phyloP scores from a whole-genome alignment of 768 basidiomycete genomes.

The Serendipita sp. region DNA sequence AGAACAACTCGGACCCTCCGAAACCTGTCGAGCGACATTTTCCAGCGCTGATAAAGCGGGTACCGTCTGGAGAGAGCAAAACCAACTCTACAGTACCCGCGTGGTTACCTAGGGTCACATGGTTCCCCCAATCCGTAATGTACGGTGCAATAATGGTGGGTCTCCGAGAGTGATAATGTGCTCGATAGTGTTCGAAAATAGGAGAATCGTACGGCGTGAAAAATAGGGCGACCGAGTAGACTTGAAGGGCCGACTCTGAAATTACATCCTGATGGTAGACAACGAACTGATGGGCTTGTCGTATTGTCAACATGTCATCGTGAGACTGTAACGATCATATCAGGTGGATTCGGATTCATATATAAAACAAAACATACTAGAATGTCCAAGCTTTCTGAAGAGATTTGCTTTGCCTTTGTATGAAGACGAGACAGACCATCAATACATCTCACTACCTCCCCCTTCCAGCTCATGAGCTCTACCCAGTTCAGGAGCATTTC shows the following conservation, averaged over 20 bases:
- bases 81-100: not conserved
- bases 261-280: not conserved
- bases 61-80: not conserved
- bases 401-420: too few species aligned
- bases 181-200: not conserved
- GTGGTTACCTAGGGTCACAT: not conserved
- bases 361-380: not conserved
- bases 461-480: slow-evolving; percentile 2
- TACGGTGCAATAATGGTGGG: not conserved
- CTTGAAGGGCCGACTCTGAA: not conserved
- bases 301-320: not conserved
- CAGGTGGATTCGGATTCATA: too few species aligned
- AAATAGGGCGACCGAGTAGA: not conserved
- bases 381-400: not conserved
- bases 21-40: too few species aligned
- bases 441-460: not conserved
- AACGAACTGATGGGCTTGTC: not conserved
- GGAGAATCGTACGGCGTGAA: not conserved
- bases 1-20: too few species aligned
- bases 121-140: not conserved
- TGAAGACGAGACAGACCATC: not conserved
- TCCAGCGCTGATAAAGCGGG: not conserved
- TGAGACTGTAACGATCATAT: too few species aligned
- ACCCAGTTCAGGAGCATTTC: not conserved
- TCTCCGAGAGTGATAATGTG: not conserved